These are phyloP conservation scores for Raddia distichophylla DNA, from an alignment of 176 grass and related monocot genomes.

Conservation along the genomic window DNA sequence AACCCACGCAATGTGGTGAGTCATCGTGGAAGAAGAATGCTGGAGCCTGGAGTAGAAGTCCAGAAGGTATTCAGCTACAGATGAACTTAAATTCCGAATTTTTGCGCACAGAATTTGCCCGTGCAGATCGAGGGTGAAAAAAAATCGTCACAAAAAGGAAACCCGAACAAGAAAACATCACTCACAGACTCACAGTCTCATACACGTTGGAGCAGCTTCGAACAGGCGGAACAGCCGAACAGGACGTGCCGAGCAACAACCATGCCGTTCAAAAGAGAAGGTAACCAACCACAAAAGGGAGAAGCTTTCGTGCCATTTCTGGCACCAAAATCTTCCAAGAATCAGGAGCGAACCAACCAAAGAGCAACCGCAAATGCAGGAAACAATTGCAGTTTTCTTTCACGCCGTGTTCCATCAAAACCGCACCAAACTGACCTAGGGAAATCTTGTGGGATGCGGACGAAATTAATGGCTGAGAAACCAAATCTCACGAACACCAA, in stretches of 20 bases:
- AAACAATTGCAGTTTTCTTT: slow-evolving; percentile 30
- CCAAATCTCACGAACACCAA: slow-evolving; percentile 26
- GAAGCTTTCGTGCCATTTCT: slow-evolving; percentile 33
- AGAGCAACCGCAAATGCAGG: slow-evolving; percentile 25
- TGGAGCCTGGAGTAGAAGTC: neutral
- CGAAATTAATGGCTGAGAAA: slow-evolving; percentile 27
- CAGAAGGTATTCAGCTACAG: neutral
- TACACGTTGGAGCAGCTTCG: neutral
- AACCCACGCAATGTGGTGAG: too few species aligned
- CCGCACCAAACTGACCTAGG: slow-evolving; percentile 6
- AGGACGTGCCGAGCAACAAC: slow-evolving; percentile 27
- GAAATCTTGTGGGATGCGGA: slow-evolving; percentile 20
- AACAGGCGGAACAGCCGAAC: neutral
- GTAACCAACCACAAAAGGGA: slow-evolving; percentile 14
- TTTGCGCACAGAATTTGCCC: neutral
- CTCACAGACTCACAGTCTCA: too few species aligned
- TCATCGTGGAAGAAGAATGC: too few species aligned
- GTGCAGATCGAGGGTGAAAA: neutral
- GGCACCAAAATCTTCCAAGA: slow-evolving; percentile 1
- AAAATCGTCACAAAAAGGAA: neutral
- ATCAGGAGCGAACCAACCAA: neutral
- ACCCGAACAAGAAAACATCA: slow-evolving; percentile 11
- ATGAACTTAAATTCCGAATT: neutral
- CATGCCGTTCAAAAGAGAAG: neutral
- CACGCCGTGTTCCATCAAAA: neutral